Percentiles rank a stretch among this genome's conserved stretches.
phyloP scores from a whole-genome alignment of 2,329 filamentous ascomycete species.

The Calonectria multiphialidica region DNA sequence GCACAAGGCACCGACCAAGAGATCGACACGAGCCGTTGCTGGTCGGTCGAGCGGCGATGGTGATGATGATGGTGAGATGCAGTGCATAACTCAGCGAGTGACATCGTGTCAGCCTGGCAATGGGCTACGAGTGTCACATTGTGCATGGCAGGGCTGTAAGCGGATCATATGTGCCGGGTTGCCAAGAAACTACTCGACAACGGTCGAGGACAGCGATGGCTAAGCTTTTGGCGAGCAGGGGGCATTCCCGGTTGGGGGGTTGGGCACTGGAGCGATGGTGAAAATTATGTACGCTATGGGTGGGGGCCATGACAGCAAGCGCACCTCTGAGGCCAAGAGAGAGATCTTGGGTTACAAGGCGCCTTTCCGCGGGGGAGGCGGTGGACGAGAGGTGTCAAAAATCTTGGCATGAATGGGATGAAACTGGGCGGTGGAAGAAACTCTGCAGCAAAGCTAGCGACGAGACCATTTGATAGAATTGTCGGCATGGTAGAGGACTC shows the following conservation, averaged over 20 bases:
- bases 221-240: neutral
- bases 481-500: too few species aligned
- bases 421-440: conserved; percentile 19
- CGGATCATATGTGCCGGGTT: neutral
- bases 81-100: neutral
- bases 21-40: neutral
- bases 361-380: conserved; percentile 5
- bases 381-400: neutral
- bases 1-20: neutral
- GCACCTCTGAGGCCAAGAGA: neutral
- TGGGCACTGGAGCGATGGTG: neutral
- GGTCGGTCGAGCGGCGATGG: neutral
- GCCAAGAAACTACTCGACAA: conserved; percentile 18
- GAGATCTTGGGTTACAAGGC: neutral
- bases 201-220: neutral
- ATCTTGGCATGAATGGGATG: conserved; percentile 22
- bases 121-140: neutral
- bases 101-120: neutral
- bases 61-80: neutral
- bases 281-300: conserved; percentile 10
- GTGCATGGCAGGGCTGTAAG: conserved; percentile 7
- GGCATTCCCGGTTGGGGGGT: neutral
- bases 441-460: neutral
- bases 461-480: neutral
- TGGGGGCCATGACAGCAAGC: conserved; percentile 6